A percentile compares a stretch with the other conserved stretches of the same genome.
Conservation (phyloP, 306 rosid genomes). For the Acacia confusa region DNA sequence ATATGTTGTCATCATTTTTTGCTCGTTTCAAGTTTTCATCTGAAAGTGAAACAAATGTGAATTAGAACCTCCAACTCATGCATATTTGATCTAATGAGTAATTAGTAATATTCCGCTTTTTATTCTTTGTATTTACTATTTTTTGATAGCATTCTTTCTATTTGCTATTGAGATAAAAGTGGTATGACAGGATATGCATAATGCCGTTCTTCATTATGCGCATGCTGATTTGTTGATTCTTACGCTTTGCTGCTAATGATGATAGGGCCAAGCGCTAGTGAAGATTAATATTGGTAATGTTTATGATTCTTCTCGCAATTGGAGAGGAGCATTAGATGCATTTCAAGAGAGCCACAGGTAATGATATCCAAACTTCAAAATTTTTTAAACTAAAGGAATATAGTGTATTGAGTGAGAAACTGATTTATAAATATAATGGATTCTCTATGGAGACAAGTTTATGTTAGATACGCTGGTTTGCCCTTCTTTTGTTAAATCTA, state of each 20-base stretch:
- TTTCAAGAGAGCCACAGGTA: slow-evolving; percentile 81
- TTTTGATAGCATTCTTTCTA: background rate
- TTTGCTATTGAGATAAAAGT: background rate
- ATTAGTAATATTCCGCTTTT: slow-evolving; percentile 12
- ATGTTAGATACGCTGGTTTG: slow-evolving; percentile 1
- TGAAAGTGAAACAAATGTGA: slow-evolving; percentile 18
- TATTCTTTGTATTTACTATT: background rate
- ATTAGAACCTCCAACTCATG: slow-evolving; percentile 9
- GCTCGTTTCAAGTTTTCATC: background rate
- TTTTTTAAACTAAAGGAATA: background rate
- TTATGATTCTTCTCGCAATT: slow-evolving; percentile 67
- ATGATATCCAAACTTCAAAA: slow-evolving; percentile 1
- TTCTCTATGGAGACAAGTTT: slow-evolving; percentile 22
- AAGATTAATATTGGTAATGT: slow-evolving; percentile 73
- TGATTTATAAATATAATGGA: background rate
- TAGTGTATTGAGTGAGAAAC: background rate
- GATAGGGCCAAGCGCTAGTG: slow-evolving; percentile 81
- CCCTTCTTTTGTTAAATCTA: slow-evolving; percentile 13
- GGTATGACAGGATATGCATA: background rate
- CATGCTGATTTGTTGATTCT: slow-evolving; percentile 34
- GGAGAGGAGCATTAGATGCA: slow-evolving; percentile 67
- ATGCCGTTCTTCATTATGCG: background rate
- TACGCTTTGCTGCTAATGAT: slow-evolving; percentile 36
- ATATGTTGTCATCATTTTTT: slow-evolving; percentile 15
- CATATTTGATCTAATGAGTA: slow-evolving; percentile 6